A percentile compares a stretch with the other conserved stretches of the same genome.
These are phyloP conservation scores for Brassica nigra DNA, from an alignment of 345 rosid species.

Conservation along the genomic window DNA sequence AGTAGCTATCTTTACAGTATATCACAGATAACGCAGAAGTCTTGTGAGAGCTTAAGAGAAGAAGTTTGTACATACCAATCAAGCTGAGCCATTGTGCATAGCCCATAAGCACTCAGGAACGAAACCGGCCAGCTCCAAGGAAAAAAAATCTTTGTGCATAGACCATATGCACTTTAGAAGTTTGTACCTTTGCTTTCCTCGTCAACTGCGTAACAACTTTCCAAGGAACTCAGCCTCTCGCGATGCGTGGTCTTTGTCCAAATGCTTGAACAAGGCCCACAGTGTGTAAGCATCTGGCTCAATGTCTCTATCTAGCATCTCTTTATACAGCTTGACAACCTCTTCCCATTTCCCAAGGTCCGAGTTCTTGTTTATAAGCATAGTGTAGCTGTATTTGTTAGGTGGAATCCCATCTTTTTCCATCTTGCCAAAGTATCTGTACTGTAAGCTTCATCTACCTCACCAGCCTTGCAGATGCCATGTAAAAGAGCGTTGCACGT, in stretches of 20 bases:
- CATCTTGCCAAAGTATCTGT: constrained; percentile 57
- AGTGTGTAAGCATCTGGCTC: constrained; percentile 63
- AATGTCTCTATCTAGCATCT: constrained; percentile 64
- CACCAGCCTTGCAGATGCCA: constrained; percentile 61
- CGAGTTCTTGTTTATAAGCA: constrained; percentile 60
- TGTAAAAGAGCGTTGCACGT: constrained; percentile 69
- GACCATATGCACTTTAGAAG: neutral
- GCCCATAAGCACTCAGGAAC: constrained; percentile 23
- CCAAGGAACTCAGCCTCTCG: constrained; percentile 53
- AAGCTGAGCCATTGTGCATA: constrained; percentile 38
- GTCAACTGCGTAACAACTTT: constrained; percentile 43
- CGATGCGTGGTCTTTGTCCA: constrained; percentile 49
- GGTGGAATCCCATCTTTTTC: constrained; percentile 57
- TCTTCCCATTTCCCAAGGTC: constrained; percentile 56
- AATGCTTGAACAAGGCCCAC: constrained; percentile 58
- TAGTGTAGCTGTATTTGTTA: constrained; percentile 72
- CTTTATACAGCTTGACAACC: constrained; percentile 62
- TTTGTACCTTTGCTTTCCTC: constrained; percentile 19
- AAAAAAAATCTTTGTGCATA: neutral
- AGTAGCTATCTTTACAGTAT: constrained; percentile 20
- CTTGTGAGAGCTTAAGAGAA: constrained; percentile 12
- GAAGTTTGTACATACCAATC: constrained; percentile 30
- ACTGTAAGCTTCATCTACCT: constrained; percentile 54
- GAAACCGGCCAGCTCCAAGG: constrained; percentile 21
- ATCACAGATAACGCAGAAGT: constrained; percentile 6